phyloP scores from a whole-genome alignment of 1,284 basidiomycete species.

The Meripilus lineatus region DNA sequence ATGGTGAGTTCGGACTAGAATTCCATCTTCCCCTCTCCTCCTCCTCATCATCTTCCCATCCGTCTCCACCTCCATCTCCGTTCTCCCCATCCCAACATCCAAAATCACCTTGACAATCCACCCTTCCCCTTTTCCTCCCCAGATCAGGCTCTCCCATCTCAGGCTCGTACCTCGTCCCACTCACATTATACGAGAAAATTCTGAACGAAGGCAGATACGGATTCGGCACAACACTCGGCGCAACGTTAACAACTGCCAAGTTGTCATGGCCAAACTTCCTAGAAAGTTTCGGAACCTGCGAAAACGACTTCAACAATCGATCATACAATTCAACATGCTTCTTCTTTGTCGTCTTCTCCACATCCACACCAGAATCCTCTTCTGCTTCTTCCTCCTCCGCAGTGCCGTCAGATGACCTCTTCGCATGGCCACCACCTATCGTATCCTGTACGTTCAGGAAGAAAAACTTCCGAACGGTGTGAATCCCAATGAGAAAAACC shows the following conservation, averaged over 20 bases:
- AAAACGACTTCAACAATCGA: conserved; percentile 51
- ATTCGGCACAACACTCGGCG: conserved; percentile 84
- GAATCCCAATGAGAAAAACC: too few relatives aligned
- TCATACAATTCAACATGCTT: conserved; percentile 42
- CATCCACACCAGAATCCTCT: too few relatives aligned
- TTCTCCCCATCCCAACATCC: too few relatives aligned
- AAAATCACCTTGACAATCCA: conserved; percentile 6
- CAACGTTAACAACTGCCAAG: conserved; percentile 74
- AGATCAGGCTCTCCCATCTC: conserved; percentile 7
- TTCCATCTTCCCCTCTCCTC: conserved; percentile 56
- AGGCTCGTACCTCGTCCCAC: conserved; percentile 32
- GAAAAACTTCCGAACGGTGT: conserved; percentile 51
- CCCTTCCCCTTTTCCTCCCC: conserved; percentile 13
- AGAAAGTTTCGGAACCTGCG: conserved; percentile 46
- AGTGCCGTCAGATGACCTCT: conserved; percentile 8
- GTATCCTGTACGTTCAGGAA: conserved; percentile 43
- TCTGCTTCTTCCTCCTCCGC: conserved; percentile 12
- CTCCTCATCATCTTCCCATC: conserved; percentile 22
- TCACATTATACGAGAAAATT: conserved; percentile 78
- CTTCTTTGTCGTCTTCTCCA: conserved; percentile 20
- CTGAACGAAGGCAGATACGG: conserved; percentile 80
- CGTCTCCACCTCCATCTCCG: conserved; percentile 17
- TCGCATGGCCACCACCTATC: conserved; percentile 8
- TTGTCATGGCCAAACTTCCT: conserved; percentile 57
- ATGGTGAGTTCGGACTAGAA: conserved; percentile 62